Base-by-base conservation (phyloP, 805 yeast species). In the Ogataea zsoltii region DNA sequence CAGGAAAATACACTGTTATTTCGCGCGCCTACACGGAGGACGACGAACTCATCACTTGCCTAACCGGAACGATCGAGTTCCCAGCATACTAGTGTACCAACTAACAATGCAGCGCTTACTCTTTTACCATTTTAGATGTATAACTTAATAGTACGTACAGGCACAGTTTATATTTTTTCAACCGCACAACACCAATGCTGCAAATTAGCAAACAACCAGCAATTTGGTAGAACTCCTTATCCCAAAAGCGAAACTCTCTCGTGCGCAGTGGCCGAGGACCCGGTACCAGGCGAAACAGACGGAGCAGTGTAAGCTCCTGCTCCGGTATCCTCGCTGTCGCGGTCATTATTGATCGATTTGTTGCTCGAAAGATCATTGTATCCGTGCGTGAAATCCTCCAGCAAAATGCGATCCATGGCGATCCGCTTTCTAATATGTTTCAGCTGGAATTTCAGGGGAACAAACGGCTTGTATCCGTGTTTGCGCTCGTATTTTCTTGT, bases 11-110 rank as follows among this genome's bases (percentile, higher is more conserved):
- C 70, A 71, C 79, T 25, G 96, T 92, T 21, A 71, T 76, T 42
- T 98, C 97, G 15, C 81, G 92, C 60, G 99, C 98, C 2, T 94
- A 79, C 71, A 89, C 96, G 33, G 80, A 72, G 33, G 88, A 86
- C 44, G 97, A 89, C 59, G 84, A 77, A 31, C 77, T 86, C 51
- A 81, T 94, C 52, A 81, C 96, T 18, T 94, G 99, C 66, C 71
- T 94, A 56, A 78, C 87, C 17, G 94, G 89, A 7, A 76, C 81
- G 10, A 79, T 86, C 32, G 82, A 75, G 42, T 78, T 79, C 61
- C 79, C 83, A 7, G 53, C 62, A 7, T 52, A 49, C 45, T 43
- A 28, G 38, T 34, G 25, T 34, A 12, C 31, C 11, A 28, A 11
- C 13, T n/a, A 11, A 28, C 13, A 28, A 11, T 28, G 31, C 31